Conservation (phyloP, 2,329 filamentous ascomycete genomes). For the Trichoderma oligosporum region DNA sequence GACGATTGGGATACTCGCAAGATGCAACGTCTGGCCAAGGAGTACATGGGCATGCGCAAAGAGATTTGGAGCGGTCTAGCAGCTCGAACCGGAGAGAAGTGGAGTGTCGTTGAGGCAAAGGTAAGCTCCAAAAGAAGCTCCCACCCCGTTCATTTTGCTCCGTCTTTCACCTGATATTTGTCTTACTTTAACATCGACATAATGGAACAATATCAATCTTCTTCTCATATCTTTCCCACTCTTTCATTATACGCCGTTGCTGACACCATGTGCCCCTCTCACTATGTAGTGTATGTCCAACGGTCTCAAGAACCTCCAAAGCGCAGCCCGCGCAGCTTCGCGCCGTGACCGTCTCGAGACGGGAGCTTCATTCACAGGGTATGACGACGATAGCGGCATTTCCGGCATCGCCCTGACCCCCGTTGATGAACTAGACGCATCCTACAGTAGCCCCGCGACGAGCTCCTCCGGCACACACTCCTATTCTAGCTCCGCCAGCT, state of each 20-base stretch:
- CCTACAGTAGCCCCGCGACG: slow-evolving; percentile 54
- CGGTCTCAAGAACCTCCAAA: slow-evolving; percentile 75
- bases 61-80: slow-evolving; percentile 79
- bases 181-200: neutral
- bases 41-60: slow-evolving; percentile 75
- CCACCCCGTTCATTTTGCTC: neutral
- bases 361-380: slow-evolving; percentile 38
- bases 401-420: slow-evolving; percentile 57
- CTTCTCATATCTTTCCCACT: neutral
- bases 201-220: neutral
- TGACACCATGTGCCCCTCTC: slow-evolving; percentile 17
- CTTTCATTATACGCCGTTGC: neutral
- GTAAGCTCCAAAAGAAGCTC: slow-evolving; percentile 40
- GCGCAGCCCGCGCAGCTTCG: slow-evolving; percentile 61
- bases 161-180: neutral
- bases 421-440: slow-evolving; percentile 56
- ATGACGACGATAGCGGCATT: slow-evolving; percentile 70
- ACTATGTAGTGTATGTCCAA: slow-evolving; percentile 70
- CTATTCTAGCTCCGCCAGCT: slow-evolving; percentile 33
- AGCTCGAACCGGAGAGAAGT: slow-evolving; percentile 74
- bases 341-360: slow-evolving; percentile 60
- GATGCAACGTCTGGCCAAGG: slow-evolving; percentile 68
- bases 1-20: slow-evolving; percentile 77
- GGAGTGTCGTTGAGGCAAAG: slow-evolving; percentile 65
- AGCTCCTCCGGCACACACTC: slow-evolving; percentile 43